Conservation (phyloP, 495 filamentous ascomycete genomes). For the Friedmanniomyces simplex region DNA sequence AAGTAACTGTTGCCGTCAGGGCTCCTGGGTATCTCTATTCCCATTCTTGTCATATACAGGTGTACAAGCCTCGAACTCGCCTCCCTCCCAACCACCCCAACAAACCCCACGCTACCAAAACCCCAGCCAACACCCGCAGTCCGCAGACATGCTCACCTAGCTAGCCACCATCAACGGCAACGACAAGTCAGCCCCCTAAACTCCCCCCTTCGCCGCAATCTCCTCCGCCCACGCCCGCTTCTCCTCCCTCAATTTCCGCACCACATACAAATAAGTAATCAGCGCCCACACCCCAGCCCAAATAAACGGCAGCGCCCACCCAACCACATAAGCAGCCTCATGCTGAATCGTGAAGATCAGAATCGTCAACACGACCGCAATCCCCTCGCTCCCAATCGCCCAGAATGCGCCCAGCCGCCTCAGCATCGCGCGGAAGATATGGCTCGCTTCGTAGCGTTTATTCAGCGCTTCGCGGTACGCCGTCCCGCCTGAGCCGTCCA, state of each 20-base stretch:
- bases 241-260: slow-evolving; percentile 50
- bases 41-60: too few relatives aligned
- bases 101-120: too few relatives aligned
- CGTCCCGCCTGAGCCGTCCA: slow-evolving; percentile 63
- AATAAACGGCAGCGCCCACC: slow-evolving; percentile 61
- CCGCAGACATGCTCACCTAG: too few relatives aligned
- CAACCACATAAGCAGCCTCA: slow-evolving; percentile 55
- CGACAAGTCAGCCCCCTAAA: background rate
- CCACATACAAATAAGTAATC: slow-evolving; percentile 60
- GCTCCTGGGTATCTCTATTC: too few relatives aligned
- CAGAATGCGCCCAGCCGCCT: slow-evolving; percentile 67
- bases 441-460: slow-evolving; percentile 58
- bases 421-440: slow-evolving; percentile 61
- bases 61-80: too few relatives aligned
- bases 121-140: background rate
- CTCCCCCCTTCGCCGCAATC: slow-evolving; percentile 11
- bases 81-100: too few relatives aligned
- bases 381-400: slow-evolving; percentile 47
- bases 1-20: too few relatives aligned
- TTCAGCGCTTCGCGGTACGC: slow-evolving; percentile 55
- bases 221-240: slow-evolving; percentile 46
- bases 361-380: slow-evolving; percentile 47
- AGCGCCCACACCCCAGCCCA: slow-evolving; percentile 58
- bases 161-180: too few relatives aligned
- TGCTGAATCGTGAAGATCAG: slow-evolving; percentile 51